phyloP scores from a whole-genome alignment of 2,329 filamentous ascomycete genomes.

The Cercospora brassicicola region DNA sequence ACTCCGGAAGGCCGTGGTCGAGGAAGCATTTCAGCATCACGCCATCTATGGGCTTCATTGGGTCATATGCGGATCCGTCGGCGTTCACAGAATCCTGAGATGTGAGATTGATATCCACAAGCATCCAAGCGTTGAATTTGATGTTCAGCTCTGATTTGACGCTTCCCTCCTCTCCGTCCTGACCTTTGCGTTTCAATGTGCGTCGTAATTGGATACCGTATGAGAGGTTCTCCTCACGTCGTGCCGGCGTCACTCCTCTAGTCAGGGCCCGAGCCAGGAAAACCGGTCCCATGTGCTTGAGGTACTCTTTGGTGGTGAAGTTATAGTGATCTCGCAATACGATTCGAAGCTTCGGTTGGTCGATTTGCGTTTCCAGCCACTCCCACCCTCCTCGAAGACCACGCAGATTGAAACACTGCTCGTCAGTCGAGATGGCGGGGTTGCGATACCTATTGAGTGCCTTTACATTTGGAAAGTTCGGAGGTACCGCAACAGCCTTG shows the following conservation, averaged over 20 bases:
- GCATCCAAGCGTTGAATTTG: conserved; percentile 40
- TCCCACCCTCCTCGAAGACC: conserved; percentile 37
- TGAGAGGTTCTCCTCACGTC: conserved; percentile 27
- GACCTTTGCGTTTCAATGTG: conserved; percentile 30
- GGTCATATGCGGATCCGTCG: conserved; percentile 39
- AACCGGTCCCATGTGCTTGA: conserved; percentile 43
- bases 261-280: conserved; percentile 37
- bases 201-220: conserved; percentile 39
- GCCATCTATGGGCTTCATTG: conserved; percentile 38
- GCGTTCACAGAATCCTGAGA: not conserved
- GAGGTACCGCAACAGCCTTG: conserved; percentile 20
- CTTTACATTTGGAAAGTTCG: conserved; percentile 32
- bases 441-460: conserved; percentile 42
- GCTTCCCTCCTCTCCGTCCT: conserved; percentile 26
- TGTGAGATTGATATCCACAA: conserved; percentile 34
- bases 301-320: conserved; percentile 41
- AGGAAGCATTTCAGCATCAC: conserved; percentile 42
- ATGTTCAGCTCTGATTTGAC: conserved; percentile 35
- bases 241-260: conserved; percentile 17
- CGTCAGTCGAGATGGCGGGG: conserved; percentile 39
- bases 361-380: conserved; percentile 32
- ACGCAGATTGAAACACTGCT: conserved; percentile 35
- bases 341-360: conserved; percentile 40
- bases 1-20: conserved; percentile 32
- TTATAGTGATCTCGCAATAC: conserved; percentile 42